Conservation (phyloP, 2,329 filamentous ascomycete genomes). For the Talaromyces funiculosus region DNA sequence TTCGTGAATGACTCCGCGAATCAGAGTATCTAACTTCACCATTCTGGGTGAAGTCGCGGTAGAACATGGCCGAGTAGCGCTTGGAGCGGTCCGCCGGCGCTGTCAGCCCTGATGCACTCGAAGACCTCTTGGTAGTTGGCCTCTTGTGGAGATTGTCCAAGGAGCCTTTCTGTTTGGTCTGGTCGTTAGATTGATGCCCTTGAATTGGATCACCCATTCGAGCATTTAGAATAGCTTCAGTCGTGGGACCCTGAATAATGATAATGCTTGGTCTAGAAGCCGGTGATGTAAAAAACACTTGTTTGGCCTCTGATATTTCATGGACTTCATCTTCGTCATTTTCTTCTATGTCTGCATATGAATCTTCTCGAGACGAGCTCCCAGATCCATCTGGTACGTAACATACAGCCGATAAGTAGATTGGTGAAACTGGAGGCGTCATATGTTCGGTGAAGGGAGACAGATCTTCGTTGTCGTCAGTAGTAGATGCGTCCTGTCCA, state of each 20-base stretch:
- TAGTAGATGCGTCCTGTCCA: background rate
- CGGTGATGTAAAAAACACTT: conserved; percentile 9
- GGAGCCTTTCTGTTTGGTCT: background rate
- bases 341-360: background rate
- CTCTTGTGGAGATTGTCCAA: conserved; percentile 1
- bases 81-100: conserved; percentile 8
- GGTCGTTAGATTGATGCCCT: background rate
- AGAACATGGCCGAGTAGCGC: conserved; percentile 12
- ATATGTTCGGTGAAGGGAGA: conserved; percentile 7
- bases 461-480: background rate
- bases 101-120: conserved; percentile 8
- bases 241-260: conserved; percentile 4
- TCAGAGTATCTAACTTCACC: conserved; percentile 3
- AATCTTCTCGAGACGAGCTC: background rate
- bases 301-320: conserved; percentile 11
- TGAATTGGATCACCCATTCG: conserved; percentile 5
- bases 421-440: conserved; percentile 6
- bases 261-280: conserved; percentile 8
- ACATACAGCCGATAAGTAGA: conserved; percentile 3
- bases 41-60: background rate
- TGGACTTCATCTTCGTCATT: conserved; percentile 6
- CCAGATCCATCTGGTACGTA: conserved; percentile 1
- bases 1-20: conserved; percentile 1
- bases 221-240: conserved; percentile 6
- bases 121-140: conserved; percentile 10